A percentile compares a stretch with the other conserved stretches of the same genome.
phyloP scores from a whole-genome alignment of 768 basidiomycete genomes.

The Mycena leptocephala region DNA sequence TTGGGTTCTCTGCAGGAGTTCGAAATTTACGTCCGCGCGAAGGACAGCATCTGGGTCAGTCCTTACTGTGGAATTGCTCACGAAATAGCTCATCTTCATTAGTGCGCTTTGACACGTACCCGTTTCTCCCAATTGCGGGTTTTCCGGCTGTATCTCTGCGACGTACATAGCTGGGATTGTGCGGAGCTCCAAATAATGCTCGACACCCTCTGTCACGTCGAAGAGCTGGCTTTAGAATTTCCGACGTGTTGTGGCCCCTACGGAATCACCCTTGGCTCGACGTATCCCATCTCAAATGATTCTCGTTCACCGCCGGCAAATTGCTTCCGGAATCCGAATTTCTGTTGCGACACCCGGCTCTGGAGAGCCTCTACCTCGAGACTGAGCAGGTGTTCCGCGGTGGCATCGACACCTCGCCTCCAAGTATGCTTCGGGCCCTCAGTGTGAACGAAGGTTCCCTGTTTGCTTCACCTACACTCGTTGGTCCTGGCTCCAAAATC shows the following conservation, averaged over 20 bases:
- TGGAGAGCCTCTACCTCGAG: background rate
- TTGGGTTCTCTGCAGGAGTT: background rate
- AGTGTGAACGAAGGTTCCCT: background rate
- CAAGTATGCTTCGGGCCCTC: background rate
- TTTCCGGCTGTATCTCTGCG: background rate
- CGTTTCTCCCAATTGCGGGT: background rate
- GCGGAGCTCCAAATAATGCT: background rate
- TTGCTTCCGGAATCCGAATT: background rate
- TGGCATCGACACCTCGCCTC: background rate
- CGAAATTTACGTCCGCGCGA: background rate
- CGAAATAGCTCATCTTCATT: background rate
- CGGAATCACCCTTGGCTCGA: background rate
- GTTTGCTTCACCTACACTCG: background rate
- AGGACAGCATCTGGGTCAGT: background rate
- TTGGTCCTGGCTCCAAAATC: background rate
- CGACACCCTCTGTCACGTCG: background rate
- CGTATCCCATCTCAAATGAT: background rate
- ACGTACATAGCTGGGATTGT: background rate
- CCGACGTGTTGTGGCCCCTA: background rate
- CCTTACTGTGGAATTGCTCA: background rate
- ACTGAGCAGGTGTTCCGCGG: background rate
- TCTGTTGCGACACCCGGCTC: background rate
- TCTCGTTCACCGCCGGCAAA: background rate
- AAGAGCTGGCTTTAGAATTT: slow-evolving; percentile 1
- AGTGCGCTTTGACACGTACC: background rate